Base-by-base conservation (phyloP, 1,139 yeast genomes). In the Pichia sp. region DNA sequence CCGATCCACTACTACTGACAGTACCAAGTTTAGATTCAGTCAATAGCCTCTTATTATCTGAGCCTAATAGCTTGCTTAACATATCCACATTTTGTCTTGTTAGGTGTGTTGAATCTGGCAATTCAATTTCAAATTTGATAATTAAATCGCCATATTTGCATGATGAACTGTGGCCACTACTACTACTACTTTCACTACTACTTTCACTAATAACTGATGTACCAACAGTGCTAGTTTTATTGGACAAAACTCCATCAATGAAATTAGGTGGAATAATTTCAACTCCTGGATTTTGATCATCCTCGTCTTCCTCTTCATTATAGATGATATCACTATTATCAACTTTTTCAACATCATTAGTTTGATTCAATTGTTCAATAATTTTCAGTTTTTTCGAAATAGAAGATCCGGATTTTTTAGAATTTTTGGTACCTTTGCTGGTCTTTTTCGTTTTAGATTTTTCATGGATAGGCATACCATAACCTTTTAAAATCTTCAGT, bases 381-480 rank as follows among this genome's bases (percentile, higher is more conserved):
- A 16, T 16, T 16, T 16, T 16, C 23, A 36, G 9, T 26, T 37
- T 37, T 28, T 32, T 27, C 27, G 3, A 23, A 28, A 28, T 28
- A 8, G 43, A 37, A 8, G 42, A 34, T 5, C n/a, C 7, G 3
- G 37, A 16, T 16, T 16, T 16, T 16, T 16, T 16, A 16, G 23
- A 16, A 16, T 16, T 16, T 16, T 16, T 16, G 23, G 23, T 16
- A 16, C 23, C 23, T 16, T 16, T 16, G 23, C 23, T 16, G 23
- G 23, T 16, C 23, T 29, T 11, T 16, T n/a, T 29, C 23, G 27
- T 26, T 2, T 39, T 32, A 23, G 34, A 23, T 5, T 23, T 26
- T 37, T 68, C 63, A 62, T 77, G 75, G 33, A 78, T 73, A 4
- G 95, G 95, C 81, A 78, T 77, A 27, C 85, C 85, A 40, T 66